These are phyloP conservation scores for Scopulariopsis brevicaulis DNA, from an alignment of 2,329 filamentous ascomycete genomes.

Conservation along the genomic window DNA sequence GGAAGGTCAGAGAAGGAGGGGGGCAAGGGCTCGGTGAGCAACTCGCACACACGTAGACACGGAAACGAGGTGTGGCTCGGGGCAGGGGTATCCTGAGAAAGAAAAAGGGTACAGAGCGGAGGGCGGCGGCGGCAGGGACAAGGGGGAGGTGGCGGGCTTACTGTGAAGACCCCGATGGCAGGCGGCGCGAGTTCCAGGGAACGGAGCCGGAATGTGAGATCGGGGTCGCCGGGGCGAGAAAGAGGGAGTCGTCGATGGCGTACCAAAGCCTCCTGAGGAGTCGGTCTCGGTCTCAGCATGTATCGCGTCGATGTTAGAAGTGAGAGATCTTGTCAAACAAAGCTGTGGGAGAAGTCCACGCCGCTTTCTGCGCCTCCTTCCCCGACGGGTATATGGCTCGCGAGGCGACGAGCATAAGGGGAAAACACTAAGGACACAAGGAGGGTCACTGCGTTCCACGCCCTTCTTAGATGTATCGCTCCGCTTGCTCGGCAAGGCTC, in stretches of 20 bases:
- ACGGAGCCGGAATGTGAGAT: not conserved
- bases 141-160: not conserved
- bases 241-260: not conserved
- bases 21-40: not conserved
- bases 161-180: not conserved
- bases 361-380: not conserved
- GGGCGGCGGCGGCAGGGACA: not conserved
- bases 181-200: not conserved
- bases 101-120: not conserved
- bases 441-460: not conserved
- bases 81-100: not conserved
- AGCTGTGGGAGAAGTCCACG: not conserved
- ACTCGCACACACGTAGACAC: not conserved
- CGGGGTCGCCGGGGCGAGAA: not conserved
- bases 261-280: not conserved
- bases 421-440: not conserved
- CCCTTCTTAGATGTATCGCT: not conserved
- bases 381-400: not conserved
- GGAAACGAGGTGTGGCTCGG: not conserved
- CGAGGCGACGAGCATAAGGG: not conserved
- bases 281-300: constrained; percentile 2
- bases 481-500: not conserved
- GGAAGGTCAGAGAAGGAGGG: not conserved
- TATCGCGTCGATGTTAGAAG: not conserved
- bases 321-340: constrained; percentile 2